Evolutionary conservation across 176 grass and related monocot species (phyloP), one percentile per base, ranked within the genome.

Genomic region (Rhynchospora pubera): DNA sequence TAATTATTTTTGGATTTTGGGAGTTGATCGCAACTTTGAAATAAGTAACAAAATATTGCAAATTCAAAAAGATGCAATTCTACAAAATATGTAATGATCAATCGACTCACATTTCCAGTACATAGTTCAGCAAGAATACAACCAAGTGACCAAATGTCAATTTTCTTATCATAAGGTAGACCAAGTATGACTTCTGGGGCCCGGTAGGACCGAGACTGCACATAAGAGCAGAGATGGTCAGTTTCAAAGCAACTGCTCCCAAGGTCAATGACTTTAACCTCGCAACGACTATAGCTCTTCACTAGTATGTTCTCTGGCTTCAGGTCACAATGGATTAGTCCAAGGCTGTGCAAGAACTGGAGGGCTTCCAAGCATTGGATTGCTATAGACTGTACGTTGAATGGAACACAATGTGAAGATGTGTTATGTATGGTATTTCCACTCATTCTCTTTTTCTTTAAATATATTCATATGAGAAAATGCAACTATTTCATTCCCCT

Each of bases 221-320:
- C 96, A 50, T 99, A 99, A 19, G 91, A 91, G 67, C 96, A 99
- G 83, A 99, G 81, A 87, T 99, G 90, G 69, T 99, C 96, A 14
- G 96, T 99, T 84, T 93, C 96, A 82, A 99, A 99, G 84, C 96
- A 99, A 81, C 92, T 99, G 85, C 96, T 99, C 58, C 96, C 96
- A 79, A 99, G 92, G 87, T 99, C 96, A 74, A 99, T 99, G 62
- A 99, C 96, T 78, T 99, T 99, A 61, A 99, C 83, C 88, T 99
- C 96, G 84, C 96, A 99, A 74, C 96, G 94, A 62, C 96, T 99
- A 58, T 99, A 99, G 87, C 92, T 95, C 82, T 99, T 99, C 62
- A 99, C 91, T 87, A 99, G 88, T 90, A 99, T 95, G 77, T 99
- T 99, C 80, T 99, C 96, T 42, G 96, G 96, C 89, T 99, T 99